Percentiles rank a stretch among this genome's conserved stretches.
These are phyloP conservation scores for Phaeophleospora eucalypticola DNA, from an alignment of 2,329 filamentous ascomycete species.

Conservation along the genomic window DNA sequence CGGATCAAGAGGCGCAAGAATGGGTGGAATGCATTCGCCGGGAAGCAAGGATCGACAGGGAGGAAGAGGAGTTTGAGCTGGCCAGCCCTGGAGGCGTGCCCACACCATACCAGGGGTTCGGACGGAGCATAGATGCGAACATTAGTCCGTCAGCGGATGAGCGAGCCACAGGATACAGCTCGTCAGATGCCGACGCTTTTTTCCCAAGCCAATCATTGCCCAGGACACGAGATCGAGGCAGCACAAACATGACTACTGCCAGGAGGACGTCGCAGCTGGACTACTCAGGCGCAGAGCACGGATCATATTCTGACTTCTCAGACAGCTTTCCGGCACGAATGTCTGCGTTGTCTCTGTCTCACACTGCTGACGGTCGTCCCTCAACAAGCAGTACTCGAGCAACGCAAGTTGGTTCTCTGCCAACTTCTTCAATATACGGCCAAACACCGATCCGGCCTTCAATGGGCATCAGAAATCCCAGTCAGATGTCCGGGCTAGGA, in stretches of 20 bases:
- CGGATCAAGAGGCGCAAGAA: constrained; percentile 69
- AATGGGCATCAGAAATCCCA: constrained; percentile 49
- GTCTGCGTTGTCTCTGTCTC: constrained; percentile 32
- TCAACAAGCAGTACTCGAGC: constrained; percentile 32
- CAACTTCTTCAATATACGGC: constrained; percentile 29
- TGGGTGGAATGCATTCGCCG: constrained; percentile 81
- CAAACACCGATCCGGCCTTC: constrained; percentile 29
- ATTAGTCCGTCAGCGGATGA: constrained; percentile 21
- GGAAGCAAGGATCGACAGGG: constrained; percentile 79
- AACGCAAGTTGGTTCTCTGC: constrained; percentile 24
- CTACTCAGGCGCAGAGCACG: constrained; percentile 63
- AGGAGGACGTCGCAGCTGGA: constrained; percentile 58
- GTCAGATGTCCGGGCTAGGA: constrained; percentile 56
- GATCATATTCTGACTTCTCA: constrained; percentile 83
- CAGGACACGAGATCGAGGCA: constrained; percentile 25
- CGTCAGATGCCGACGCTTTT: constrained; percentile 42
- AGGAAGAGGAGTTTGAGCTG: constrained; percentile 77
- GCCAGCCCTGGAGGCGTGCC: constrained; percentile 59
- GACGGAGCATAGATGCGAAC: constrained; percentile 30
- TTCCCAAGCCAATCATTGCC: constrained; percentile 19
- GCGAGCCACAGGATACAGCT: constrained; percentile 38
- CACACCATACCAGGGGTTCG: constrained; percentile 42
- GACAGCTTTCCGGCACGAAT: constrained; percentile 31
- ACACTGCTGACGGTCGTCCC: constrained; percentile 28
- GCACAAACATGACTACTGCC: constrained; percentile 34